Evolutionary conservation across 768 basidiomycete genomes (phyloP).

Genomic region (Mycena pura): DNA sequence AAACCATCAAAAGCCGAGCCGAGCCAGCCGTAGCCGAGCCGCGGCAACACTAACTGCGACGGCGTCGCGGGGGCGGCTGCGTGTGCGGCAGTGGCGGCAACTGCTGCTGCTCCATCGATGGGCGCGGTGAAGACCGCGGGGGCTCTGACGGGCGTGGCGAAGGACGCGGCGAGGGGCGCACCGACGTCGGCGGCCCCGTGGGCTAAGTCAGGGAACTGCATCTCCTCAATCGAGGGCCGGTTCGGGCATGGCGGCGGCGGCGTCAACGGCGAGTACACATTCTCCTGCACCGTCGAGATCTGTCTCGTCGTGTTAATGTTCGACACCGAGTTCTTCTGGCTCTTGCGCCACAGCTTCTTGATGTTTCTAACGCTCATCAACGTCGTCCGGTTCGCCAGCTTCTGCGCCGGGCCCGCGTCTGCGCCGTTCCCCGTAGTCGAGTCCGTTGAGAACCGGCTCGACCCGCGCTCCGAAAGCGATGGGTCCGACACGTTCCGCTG

Average conservation of each 20-base stretch:
- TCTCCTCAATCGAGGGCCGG: constrained; percentile 31
- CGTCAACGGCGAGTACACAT: constrained; percentile 29
- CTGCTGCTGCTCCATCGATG: not conserved
- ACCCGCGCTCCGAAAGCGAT: constrained; percentile 28
- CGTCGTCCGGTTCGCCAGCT: constrained; percentile 53
- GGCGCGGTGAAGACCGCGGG: not conserved
- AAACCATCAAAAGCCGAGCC: too few species aligned
- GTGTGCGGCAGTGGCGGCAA: too few species aligned
- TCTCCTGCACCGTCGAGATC: constrained; percentile 46
- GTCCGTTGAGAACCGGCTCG: constrained; percentile 81
- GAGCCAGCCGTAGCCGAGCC: too few species aligned
- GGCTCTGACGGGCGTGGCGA: too few species aligned
- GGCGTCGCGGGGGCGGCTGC: too few species aligned
- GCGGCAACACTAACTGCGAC: too few species aligned
- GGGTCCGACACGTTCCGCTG: constrained; percentile 21
- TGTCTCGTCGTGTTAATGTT: constrained; percentile 59
- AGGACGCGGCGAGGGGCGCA: constrained; percentile 8
- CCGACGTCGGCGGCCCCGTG: constrained; percentile 13
- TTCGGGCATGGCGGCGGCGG: constrained; percentile 24
- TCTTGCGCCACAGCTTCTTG: constrained; percentile 82
- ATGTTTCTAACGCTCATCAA: constrained; percentile 78
- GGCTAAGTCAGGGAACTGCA: constrained; percentile 29
- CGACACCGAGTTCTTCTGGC: constrained; percentile 56
- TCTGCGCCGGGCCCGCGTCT: constrained; percentile 35
- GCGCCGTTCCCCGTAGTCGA: constrained; percentile 54